A percentile compares a stretch with the other conserved stretches of the same genome.
These are phyloP conservation scores for Antitrichia curtipendula DNA, from an alignment of 225 moss, liverwort and hornwort genomes.

Conservation along the genomic window DNA sequence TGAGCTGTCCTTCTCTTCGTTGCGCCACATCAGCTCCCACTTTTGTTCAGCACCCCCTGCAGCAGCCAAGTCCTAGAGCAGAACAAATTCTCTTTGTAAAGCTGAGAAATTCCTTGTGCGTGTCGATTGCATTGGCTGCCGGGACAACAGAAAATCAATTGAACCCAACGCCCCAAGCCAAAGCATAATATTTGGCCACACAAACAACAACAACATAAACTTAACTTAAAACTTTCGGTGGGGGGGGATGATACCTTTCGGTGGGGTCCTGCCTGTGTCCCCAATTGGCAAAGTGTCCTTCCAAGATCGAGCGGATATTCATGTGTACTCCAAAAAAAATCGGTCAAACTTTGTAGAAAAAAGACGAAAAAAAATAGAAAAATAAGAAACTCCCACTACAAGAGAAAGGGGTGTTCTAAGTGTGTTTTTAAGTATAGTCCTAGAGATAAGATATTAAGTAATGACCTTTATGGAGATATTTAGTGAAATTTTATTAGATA, in stretches of 20 bases:
- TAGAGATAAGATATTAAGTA: too few relatives aligned
- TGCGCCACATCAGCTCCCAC: background rate
- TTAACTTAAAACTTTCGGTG: background rate
- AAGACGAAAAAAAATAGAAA: background rate
- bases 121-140: background rate
- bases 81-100: background rate
- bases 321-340: too few relatives aligned
- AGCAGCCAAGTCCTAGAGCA: background rate
- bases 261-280: background rate
- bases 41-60: background rate
- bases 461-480: too few relatives aligned
- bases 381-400: too few relatives aligned
- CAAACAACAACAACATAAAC: background rate
- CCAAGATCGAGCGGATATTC: too few relatives aligned
- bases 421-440: too few relatives aligned
- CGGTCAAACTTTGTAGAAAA: too few relatives aligned
- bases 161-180: background rate
- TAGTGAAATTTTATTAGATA: too few relatives aligned
- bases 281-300: too few relatives aligned
- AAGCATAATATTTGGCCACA: background rate
- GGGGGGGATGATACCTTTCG: background rate
- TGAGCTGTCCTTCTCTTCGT: background rate
- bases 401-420: too few relatives aligned
- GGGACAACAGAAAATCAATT: background rate
- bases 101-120: background rate